A percentile compares a stretch with the other conserved stretches of the same genome.
phyloP scores from a whole-genome alignment of 768 basidiomycete genomes.

The Suillus clintonianus region DNA sequence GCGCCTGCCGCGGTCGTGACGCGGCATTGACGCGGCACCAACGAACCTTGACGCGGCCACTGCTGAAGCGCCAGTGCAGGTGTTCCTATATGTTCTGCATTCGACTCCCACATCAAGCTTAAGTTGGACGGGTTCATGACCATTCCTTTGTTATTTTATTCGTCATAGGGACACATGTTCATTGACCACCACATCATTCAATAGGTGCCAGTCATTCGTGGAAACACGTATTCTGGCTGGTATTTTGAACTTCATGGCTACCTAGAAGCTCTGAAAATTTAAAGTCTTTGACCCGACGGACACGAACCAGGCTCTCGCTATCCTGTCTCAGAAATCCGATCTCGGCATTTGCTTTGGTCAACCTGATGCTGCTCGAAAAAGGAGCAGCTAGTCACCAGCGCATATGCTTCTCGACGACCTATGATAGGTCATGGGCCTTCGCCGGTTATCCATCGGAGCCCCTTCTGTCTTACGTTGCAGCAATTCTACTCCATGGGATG shows the following conservation, averaged over 20 bases:
- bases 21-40: too few species aligned
- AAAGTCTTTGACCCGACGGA: neutral
- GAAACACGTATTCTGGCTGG: too few species aligned
- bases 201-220: neutral
- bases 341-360: slow-evolving; percentile 3
- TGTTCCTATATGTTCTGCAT: too few species aligned
- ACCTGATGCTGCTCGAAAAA: slow-evolving; percentile 1
- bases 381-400: slow-evolving; percentile 14
- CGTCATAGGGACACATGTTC: too few species aligned
- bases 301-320: neutral
- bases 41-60: too few species aligned
- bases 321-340: slow-evolving; percentile 11
- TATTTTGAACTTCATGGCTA: neutral
- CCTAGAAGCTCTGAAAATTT: neutral
- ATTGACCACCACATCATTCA: neutral
- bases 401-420: slow-evolving; percentile 9
- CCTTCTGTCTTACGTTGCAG: slow-evolving; percentile 14
- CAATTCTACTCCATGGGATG: neutral
- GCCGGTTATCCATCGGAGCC: slow-evolving; percentile 20
- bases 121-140: too few species aligned
- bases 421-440: slow-evolving; percentile 11
- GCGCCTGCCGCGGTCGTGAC: too few species aligned
- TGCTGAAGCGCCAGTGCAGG: too few species aligned
- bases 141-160: too few species aligned
- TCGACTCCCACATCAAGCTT: too few species aligned